Evolutionary conservation across 495 filamentous ascomycete genomes (phyloP).

Genomic region (Elaphomyces granulatus): DNA sequence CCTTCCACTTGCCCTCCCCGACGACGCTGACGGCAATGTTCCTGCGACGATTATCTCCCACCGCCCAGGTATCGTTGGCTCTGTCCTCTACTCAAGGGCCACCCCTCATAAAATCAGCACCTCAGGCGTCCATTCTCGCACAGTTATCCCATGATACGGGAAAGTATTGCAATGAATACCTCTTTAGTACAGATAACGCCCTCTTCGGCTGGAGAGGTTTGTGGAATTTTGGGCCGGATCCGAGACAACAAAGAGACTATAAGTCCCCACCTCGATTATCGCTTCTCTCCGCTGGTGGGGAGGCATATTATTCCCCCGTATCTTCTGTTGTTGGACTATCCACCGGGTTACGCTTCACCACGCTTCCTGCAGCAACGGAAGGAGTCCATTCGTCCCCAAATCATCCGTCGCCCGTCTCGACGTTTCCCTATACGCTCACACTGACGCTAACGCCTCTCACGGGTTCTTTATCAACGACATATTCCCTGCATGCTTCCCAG

Average conservation of each 20-base stretch:
- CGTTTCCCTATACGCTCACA: conserved; percentile 81
- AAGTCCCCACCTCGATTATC: conserved; percentile 16
- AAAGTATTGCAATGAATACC: conserved; percentile 77
- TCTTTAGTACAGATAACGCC: conserved; percentile 84
- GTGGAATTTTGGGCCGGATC: conserved; percentile 87
- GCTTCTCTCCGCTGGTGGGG: conserved; percentile 67
- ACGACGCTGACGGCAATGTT: conserved; percentile 81
- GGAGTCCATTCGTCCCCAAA: conserved; percentile 18
- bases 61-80: conserved; percentile 61
- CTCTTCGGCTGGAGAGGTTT: conserved; percentile 76
- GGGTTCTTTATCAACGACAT: conserved; percentile 78
- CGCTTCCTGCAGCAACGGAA: conserved; percentile 70
- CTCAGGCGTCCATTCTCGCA: conserved; percentile 43
- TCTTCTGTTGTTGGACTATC: conserved; percentile 82
- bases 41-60: conserved; percentile 64
- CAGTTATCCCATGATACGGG: conserved; percentile 78
- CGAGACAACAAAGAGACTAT: conserved; percentile 11
- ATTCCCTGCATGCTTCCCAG: conserved; percentile 71
- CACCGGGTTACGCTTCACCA: conserved; percentile 75
- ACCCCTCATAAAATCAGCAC: conserved; percentile 29
- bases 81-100: conserved; percentile 60
- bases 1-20: conserved; percentile 64
- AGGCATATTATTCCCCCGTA: conserved; percentile 83
- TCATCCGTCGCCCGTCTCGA: conserved; percentile 34
- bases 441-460: conserved; percentile 84